Base-by-base conservation (phyloP, 306 rosid genomes). In the Glycine soja region DNA sequence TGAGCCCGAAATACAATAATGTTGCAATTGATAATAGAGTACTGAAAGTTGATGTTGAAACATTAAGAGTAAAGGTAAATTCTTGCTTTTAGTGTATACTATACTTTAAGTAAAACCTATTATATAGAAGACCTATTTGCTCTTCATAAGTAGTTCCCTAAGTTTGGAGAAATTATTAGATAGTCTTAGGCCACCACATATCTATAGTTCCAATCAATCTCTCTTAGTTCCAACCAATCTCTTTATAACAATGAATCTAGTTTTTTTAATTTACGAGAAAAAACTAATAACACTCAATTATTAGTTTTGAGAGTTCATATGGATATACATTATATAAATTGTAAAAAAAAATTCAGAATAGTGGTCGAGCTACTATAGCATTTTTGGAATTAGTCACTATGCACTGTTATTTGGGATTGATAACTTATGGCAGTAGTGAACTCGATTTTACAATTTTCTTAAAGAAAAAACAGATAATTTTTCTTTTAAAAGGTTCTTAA, bases 11-110 rank as follows among this genome's bases (percentile, higher is more conserved):
- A 67, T 96, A 82, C 85, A 87, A 36, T 19, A 86, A 88, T 61
- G 88, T 94, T 64, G 93, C 90, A 19, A 93, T 92, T 43, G 98
- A 93, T 88, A 96, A 93, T 79, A 92, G 99, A 80, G 93, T 96
- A 61, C 61, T 96, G 58, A 87, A 90, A 87, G 99, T 98, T 63
- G 91, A 96, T 70, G 87, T 92, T 51, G 98, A 96, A 86, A 92
- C 98, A 57, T 73, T 96, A 87, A 93, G 97, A 89, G 97, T 98
- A 62, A 92, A 96, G 97, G 99, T 96, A 24, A 24, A 68, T 36
- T 53, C 38, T 58, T 82, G 67, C n/a, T 2, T 59, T 24, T 19
- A 59, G 65, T 59, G 24, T 24, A 24, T 24, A 24, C 30, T 24
- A 3, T 16, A 59, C 13, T 2, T 57, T 19, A 58, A 58, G 64